A percentile compares a stretch with the other conserved stretches of the same genome.
phyloP scores from a whole-genome alignment of 208 protist genomes.

The Balamuthia mandrillaris region DNA sequence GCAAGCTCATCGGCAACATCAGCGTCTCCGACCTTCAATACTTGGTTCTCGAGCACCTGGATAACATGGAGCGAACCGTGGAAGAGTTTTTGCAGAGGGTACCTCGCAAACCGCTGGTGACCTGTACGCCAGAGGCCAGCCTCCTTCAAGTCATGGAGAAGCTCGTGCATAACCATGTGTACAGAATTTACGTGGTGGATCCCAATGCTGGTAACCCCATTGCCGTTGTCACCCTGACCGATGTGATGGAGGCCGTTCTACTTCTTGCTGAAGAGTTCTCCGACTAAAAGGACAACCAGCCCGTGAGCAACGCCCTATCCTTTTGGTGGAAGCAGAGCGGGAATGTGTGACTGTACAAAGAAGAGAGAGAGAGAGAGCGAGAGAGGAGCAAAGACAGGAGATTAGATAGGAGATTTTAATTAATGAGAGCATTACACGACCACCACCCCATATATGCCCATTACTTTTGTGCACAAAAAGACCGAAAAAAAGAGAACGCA shows the following conservation, averaged over 20 bases:
- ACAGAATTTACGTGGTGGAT: constrained; percentile 33
- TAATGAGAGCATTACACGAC: no score
- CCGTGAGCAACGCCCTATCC: no score
- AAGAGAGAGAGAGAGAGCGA: no score
- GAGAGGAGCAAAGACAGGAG: no score
- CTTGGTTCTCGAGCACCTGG: background rate
- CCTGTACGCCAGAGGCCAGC: background rate
- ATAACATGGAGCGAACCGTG: background rate
- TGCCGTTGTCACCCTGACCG: constrained; percentile 28
- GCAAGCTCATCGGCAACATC: constrained; percentile 32
- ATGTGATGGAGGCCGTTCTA: constrained; percentile 18
- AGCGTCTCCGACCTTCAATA: constrained; percentile 27
- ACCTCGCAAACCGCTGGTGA: background rate
- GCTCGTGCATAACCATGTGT: background rate
- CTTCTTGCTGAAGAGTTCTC: no score
- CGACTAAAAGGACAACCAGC: no score
- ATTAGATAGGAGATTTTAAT: no score
- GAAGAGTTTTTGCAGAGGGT: background rate
- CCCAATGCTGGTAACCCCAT: background rate
- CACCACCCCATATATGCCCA: no score
- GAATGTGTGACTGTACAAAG: no score
- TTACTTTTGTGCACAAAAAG: no score
- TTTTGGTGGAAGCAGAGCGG: no score
- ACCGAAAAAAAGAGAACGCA: no score
- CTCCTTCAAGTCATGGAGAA: constrained; percentile 21